A percentile compares a stretch with the other conserved stretches of the same genome.
Evolutionary conservation across 2,329 filamentous ascomycete species (phyloP).

Genomic region (Ophiocordyceps polyrhachis-furcata): DNA sequence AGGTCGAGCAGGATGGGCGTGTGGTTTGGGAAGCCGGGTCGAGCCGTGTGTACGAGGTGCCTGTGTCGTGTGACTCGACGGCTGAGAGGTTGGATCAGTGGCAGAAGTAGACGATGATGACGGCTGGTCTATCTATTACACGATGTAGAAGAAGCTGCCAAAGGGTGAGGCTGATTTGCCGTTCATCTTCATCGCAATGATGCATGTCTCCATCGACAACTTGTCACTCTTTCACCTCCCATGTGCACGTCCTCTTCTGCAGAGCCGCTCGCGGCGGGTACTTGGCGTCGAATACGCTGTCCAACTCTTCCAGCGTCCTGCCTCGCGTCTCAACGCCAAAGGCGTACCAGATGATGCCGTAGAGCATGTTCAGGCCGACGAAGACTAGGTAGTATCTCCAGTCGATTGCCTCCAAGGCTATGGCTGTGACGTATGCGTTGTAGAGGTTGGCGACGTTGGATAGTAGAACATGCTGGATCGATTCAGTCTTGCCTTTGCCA

Average conservation of each 20-base stretch:
- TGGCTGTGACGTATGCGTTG: slow-evolving; percentile 13
- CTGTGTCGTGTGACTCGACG: too few relatives aligned
- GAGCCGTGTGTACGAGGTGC: not conserved
- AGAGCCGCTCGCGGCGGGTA: slow-evolving; percentile 19
- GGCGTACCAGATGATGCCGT: slow-evolving; percentile 10
- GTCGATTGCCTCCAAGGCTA: slow-evolving; percentile 12
- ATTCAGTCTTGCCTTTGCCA: too few relatives aligned
- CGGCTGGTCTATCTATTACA: too few relatives aligned
- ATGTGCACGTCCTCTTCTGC: slow-evolving; percentile 7
- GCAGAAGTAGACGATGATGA: too few relatives aligned
- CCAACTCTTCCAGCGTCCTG: slow-evolving; percentile 23
- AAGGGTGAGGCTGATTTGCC: too few relatives aligned
- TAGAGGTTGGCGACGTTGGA: slow-evolving; percentile 14
- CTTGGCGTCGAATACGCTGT: slow-evolving; percentile 19
- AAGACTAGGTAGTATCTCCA: slow-evolving; percentile 14
- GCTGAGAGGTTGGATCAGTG: too few relatives aligned
- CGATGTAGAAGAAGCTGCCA: too few relatives aligned
- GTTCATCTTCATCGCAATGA: too few relatives aligned
- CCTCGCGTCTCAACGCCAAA: slow-evolving; percentile 13
- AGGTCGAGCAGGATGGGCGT: not conserved
- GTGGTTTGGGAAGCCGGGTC: not conserved
- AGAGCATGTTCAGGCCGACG: slow-evolving; percentile 13
- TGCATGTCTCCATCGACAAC: too few relatives aligned
- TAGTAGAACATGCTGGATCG: slow-evolving; percentile 8
- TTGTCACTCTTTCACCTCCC: not conserved